phyloP scores from a whole-genome alignment of 352 stramenopile species.

The Phytophthora meadii region DNA sequence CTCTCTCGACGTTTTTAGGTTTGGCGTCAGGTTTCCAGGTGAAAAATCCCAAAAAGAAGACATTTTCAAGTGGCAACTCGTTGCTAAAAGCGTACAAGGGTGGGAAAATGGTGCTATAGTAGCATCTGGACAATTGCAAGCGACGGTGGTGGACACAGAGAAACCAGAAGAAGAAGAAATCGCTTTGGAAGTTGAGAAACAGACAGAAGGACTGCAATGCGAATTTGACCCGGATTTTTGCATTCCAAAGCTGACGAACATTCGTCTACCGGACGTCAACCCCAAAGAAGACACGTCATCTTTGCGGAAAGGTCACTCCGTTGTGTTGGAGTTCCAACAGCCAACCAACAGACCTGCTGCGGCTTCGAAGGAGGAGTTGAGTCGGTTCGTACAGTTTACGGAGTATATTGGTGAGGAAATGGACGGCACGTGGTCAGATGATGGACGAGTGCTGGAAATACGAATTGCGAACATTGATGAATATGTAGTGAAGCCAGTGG shows the following conservation, averaged over 20 bases:
- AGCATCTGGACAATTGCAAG: conserved; percentile 13
- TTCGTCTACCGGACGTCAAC: conserved; percentile 54
- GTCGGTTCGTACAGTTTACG: conserved; percentile 54
- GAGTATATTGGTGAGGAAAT: conserved; percentile 67
- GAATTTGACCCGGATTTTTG: conserved; percentile 66
- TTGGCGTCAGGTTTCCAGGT: conserved; percentile 32
- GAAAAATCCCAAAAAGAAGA: conserved; percentile 18
- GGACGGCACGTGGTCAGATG: conserved; percentile 39
- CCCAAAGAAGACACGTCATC: conserved; percentile 5
- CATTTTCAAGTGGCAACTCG: conserved; percentile 38
- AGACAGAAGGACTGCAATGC: conserved; percentile 39
- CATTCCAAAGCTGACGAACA: conserved; percentile 53
- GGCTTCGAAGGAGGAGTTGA: conserved; percentile 42
- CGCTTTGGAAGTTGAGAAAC: background rate
- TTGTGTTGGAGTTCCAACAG: conserved; percentile 63
- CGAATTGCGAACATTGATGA: conserved; percentile 46
- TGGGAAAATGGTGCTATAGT: conserved; percentile 19
- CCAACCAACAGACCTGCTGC: conserved; percentile 57
- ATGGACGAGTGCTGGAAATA: conserved; percentile 55
- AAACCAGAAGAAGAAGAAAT: background rate
- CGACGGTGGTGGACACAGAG: background rate
- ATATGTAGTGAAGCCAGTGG: conserved; percentile 40
- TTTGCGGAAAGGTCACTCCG: conserved; percentile 47
- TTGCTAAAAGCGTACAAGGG: conserved; percentile 24
- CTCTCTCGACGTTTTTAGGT: conserved; percentile 43